Base-by-base conservation (phyloP, 2,329 filamentous ascomycete species). In the Cladosporium sp. region DNA sequence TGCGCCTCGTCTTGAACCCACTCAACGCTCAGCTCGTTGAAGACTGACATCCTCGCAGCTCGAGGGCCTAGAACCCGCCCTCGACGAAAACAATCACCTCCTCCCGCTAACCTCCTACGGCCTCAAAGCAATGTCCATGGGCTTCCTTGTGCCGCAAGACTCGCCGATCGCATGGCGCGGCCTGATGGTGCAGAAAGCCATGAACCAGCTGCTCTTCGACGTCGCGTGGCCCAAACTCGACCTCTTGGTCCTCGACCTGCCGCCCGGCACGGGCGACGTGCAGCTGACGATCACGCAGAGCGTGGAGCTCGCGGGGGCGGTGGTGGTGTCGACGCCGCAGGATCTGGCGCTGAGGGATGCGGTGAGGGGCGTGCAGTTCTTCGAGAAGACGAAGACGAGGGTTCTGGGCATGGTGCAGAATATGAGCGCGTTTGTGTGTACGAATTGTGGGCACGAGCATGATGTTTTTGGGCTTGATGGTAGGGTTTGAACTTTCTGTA, bases 71-170 rank as follows among this genome's bases (percentile, higher is more conserved):
- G 63, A 66, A 43, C 64, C 65, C 3, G 59, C 61, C 18, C 65
- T 68, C 16, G 64, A 67, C 50, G 33, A 46, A 7, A 58, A 86
- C 61, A 90, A 91, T 63, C 85, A 90, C 63, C 79, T 98, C 3
- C 65, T 97, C 1, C 93, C 93, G 0, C 73, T 98, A 19, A 90
- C 87, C 18, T 95, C 95, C 66, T 97, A 97, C 74, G 93, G 93
- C 38, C 80, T 98, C 53, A 95, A 95, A 71, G 95, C 90, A 51
- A 98, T 98, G 93, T 96, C 91, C 0, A 97, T 98, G 88, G 93
- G 93, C 46, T 97, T 95, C 59, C 79, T 98, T 1, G 83, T 95
- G 1, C 82, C 81, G 16, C 85, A 89, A 59, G 79, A 83, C 9
- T 86, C 88, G 4, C 89, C 91, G 0, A 86, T 98, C 13, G 91